Evolutionary conservation across 305 asterid genomes (phyloP), one percentile per base, ranked within the genome.

Genomic region (Fraxinus sp.): DNA sequence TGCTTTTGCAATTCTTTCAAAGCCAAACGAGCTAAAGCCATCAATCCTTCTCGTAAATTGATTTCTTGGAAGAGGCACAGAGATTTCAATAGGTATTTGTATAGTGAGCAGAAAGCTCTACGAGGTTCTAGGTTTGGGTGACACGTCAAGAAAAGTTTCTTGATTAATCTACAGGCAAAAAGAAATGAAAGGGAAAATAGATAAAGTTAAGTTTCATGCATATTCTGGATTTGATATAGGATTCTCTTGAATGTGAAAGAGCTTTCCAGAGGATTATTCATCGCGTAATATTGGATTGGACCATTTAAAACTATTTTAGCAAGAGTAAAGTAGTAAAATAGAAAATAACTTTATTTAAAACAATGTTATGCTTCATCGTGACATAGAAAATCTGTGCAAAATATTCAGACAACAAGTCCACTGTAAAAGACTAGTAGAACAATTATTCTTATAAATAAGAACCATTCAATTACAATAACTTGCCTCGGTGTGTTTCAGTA

Each of bases 1-100:
- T 73, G 82, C 66, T 83, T 85, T 81, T 90, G 90, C 85, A 91
- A 52, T 80, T 84, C 89, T 86, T 82, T 88, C 71, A 88, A 80
- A 80, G 87, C 90, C 24, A 89, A 84, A 86, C 93, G 93, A 84
- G 86, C 90, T 83, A 89, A 85, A 74, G 90, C 90, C 95, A 90
- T 89, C 52, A 10, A 73, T 80, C 0, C 13, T 41, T 70, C 14
- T 57, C 11, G 28, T 39, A 78, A 83, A 24, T 72, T 80, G 30
- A 28, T 46, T 22, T 66, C 35, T 66, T 9, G 73, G 32, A 4
- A 26, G 35, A 64, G 72, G 13, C 2, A 10, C 6, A 66, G 73
- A 24, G 33, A 22, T 64, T 26, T 35, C 73, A 68, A 4, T 9
- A 11, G 10, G 73, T 64, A 10, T 66, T 9, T 22, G 35, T 66